phyloP scores from a whole-genome alignment of 805 yeast species.

The Ogataea henricii region DNA sequence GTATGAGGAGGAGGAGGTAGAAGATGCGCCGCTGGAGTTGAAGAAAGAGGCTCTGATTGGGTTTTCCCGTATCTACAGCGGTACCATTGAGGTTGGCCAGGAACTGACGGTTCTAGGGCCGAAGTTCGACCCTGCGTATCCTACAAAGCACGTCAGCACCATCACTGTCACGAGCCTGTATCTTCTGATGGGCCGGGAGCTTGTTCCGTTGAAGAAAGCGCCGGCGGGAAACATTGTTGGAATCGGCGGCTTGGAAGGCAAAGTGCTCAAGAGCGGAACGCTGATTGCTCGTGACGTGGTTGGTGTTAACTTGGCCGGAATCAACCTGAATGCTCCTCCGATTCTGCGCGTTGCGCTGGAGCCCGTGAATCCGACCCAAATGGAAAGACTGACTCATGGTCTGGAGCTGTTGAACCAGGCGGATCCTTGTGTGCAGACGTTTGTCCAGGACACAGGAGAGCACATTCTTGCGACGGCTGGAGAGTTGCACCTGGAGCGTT shows the following conservation, averaged over 20 bases:
- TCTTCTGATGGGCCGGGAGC: constrained; percentile 89
- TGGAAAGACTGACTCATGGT: constrained; percentile 76
- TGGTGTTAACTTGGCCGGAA: constrained; percentile 78
- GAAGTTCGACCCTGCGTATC: constrained; percentile 70
- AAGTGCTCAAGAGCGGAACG: constrained; percentile 85
- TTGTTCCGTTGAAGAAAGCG: constrained; percentile 72
- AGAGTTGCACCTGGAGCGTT: constrained; percentile 92
- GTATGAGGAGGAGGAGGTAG: constrained; percentile 53
- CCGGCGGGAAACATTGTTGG: constrained; percentile 97
- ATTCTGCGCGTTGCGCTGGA: constrained; percentile 95
- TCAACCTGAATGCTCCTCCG: constrained; percentile 78
- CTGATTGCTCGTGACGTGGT: constrained; percentile 55
- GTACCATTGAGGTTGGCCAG: constrained; percentile 76
- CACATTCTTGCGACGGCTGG: constrained; percentile 95
- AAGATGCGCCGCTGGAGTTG: constrained; percentile 40
- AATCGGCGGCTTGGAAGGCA: constrained; percentile 84
- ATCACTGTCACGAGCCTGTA: constrained; percentile 70
- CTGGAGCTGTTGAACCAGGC: constrained; percentile 77
- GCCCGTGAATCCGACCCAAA: constrained; percentile 82
- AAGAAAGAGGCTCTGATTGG: constrained; percentile 74
- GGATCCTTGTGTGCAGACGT: constrained; percentile 92
- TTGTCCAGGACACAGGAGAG: constrained; percentile 87
- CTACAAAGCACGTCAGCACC: constrained; percentile 54
- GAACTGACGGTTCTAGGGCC: constrained; percentile 81
- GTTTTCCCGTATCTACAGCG: constrained; percentile 86